Percentiles rank a stretch among this genome's conserved stretches.
Conservation (phyloP, 176 grass and related monocot species). For the Paspalum vaginatum region DNA sequence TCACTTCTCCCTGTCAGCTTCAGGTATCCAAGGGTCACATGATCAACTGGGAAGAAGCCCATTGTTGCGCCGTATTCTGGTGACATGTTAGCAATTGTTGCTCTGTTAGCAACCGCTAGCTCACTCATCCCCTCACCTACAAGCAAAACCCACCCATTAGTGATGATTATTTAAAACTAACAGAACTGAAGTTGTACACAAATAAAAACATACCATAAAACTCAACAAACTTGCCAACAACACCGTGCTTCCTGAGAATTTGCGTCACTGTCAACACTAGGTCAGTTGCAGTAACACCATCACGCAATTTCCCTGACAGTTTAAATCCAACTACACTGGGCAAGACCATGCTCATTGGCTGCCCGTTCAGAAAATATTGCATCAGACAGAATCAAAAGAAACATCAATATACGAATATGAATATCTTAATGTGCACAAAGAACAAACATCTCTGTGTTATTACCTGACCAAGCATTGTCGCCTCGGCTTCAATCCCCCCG, state of each 20-base stretch:
- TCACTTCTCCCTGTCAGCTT: slow-evolving; percentile 30
- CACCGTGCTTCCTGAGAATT: slow-evolving; percentile 34
- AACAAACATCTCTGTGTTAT: background rate
- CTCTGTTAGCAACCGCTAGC: slow-evolving; percentile 24
- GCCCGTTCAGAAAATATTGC: background rate
- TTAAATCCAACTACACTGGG: slow-evolving; percentile 46
- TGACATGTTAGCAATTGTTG: slow-evolving; percentile 38
- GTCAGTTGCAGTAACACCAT: slow-evolving; percentile 34
- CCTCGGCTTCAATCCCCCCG: slow-evolving; percentile 28
- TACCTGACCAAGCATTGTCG: slow-evolving; percentile 30
- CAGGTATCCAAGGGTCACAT: slow-evolving; percentile 22
- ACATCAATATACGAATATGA: background rate
- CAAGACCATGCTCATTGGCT: slow-evolving; percentile 42
- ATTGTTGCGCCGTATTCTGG: slow-evolving; percentile 33
- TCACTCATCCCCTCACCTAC: slow-evolving; percentile 21
- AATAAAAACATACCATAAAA: slow-evolving; percentile 15
- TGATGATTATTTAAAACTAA: background rate
- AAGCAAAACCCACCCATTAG: background rate
- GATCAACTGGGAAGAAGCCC: slow-evolving; percentile 40
- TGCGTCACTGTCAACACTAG: slow-evolving; percentile 32
- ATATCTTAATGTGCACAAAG: background rate
- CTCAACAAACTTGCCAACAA: slow-evolving; percentile 43
- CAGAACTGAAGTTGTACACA: background rate
- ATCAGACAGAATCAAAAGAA: background rate
- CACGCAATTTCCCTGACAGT: slow-evolving; percentile 22